Base-by-base conservation (phyloP, 768 basidiomycete species). In the Lenzites betulinus region DNA sequence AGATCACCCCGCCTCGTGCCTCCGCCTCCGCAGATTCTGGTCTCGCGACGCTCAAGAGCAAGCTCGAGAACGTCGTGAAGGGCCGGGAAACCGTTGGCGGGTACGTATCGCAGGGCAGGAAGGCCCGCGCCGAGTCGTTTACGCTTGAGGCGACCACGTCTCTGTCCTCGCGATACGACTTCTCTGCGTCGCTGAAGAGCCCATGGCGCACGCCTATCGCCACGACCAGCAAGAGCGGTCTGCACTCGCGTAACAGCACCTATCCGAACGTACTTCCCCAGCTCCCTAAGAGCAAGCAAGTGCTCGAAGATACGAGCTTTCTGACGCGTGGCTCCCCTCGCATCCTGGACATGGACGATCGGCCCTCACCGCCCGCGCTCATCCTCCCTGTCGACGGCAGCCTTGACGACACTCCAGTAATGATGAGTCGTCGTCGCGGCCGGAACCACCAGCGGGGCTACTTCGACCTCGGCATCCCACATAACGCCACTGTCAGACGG, bases 31-130 rank as follows among this genome's bases (percentile, higher is more conserved):
- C 62, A 47, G 70, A 77, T 66, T 69, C 79, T 48, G 72, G 84
- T 51, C 79, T 90, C 64, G 82, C 78, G 23, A 83, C 90, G 70
- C 76, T 95, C 58, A 75, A 83, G 62, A 82, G 72, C 64, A 86
- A 83, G 69, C 77, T 95, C 52, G 88, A 92, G 73, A 79, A 83
- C 62, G 83, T 92, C 54, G 84, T 77, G 7, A 74, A 75, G 60
- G 70, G 67, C 50, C 60, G 47, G 36, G 64, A 68, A 41, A 69
- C 72, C 41, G 70, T 70, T n/a, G 71, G 73, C 20, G 64, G 66
- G 12, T 66, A 67, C 56, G 58, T 73, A 41, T 42, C 63, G 54
- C 59, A 51, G n/a, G 65, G 44, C 47, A 67, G 62, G 63, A 60
- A 50, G 63, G 67, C 59, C 7, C 66, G 63, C 11, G 60, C 59